Base-by-base conservation (phyloP, 176 grass and related monocot species). In the Musa troglodytarum region DNA sequence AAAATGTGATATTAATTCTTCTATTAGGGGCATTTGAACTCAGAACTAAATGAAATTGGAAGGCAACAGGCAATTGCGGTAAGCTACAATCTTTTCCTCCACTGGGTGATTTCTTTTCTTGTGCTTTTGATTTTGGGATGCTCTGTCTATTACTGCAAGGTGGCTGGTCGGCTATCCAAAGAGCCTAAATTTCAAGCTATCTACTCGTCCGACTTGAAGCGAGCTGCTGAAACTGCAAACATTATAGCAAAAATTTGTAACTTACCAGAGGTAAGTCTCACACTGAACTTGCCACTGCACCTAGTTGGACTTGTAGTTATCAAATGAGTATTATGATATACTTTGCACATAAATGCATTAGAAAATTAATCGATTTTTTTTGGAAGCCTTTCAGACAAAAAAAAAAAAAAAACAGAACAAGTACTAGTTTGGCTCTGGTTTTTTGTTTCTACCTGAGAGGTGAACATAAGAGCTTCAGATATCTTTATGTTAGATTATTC, bases 131-230 rank as follows among this genome's bases (percentile, higher is more conserved):
- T 86, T 28, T 52, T 68, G 49, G 66, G 54, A 76, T 72, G 80
- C 11, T 70, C 21, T 67, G 74, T 74, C 13, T 61, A 78, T n/a
- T 12, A 59, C 52, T 59, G n/a, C 22, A 80, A 99, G 91, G 95
- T 87, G 81, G 88, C 82, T 52, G 77, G 58, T 75, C 80, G 81
- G 2, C 77, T 99, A 11, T 94, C 91, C 16, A 94, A 92, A 78
- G 91, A 92, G 75, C 66, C 28, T 52, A 99, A 89, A 52, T 76
- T 81, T 56, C 52, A 69, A 86, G 86, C 86, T 12, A 91, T 99
- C 74, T 99, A 94, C 59, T 87, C 95, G 13, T 99, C 91, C 62
- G 95, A 99, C 82, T 69, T 99, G 76, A 93, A 99, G 87, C 86
- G 90, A 55, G 90, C 88, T 10, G 81, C 85, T 43, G 84, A 99